Conservation (phyloP, 148 eudicot genomes). For the Rhododendron henanense region DNA sequence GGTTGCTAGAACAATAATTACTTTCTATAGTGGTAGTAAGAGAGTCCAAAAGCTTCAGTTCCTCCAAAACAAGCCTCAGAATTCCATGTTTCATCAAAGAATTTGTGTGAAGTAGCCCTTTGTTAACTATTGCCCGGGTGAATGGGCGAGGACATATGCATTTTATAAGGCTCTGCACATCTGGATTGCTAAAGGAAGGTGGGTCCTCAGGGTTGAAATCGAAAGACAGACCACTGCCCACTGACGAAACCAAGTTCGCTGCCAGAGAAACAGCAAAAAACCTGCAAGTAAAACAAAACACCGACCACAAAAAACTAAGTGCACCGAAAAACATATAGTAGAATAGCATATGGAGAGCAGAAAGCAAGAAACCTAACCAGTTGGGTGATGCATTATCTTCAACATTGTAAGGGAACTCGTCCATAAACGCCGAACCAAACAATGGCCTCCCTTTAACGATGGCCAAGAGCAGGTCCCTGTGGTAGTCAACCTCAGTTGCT, state of each 20-base stretch:
- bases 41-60: conserved; percentile 53
- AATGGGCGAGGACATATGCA: conserved; percentile 78
- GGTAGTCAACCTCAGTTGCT: conserved; percentile 66
- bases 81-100: conserved; percentile 73
- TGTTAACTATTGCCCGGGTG: conserved; percentile 58
- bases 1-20: conserved; percentile 12
- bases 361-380: conserved; percentile 57
- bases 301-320: conserved; percentile 1
- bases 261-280: conserved; percentile 70
- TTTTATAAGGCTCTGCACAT: conserved; percentile 62
- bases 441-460: conserved; percentile 66
- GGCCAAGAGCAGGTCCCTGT: conserved; percentile 63
- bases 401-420: conserved; percentile 79
- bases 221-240: conserved; percentile 56
- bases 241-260: conserved; percentile 69
- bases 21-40: conserved; percentile 42
- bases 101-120: conserved; percentile 80
- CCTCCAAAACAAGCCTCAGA: conserved; percentile 75
- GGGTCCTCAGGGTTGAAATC: conserved; percentile 33
- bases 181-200: conserved; percentile 38
- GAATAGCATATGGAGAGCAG: background rate
- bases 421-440: conserved; percentile 73
- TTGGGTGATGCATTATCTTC: conserved; percentile 70
- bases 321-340: background rate
- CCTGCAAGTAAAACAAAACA: conserved; percentile 59